Base-by-base conservation (phyloP, 257 asterid genomes). In the Petunia axillaris region DNA sequence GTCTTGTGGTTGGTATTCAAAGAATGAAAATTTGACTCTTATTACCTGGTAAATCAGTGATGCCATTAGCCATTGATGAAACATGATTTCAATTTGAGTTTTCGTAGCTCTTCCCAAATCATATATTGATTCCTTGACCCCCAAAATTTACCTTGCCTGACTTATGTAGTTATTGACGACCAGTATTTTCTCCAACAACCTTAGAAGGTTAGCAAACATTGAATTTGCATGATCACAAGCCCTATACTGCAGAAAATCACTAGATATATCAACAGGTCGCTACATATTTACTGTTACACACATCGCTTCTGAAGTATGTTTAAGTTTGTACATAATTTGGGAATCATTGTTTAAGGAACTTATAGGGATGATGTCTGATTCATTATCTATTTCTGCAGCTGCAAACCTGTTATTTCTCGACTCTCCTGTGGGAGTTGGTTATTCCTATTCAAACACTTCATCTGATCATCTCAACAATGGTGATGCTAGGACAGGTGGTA, bases 391-490 rank as follows among this genome's bases (percentile, higher is more conserved):
- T 80, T 54, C 76, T 87, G 88, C 96, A 94, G 99, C 70, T 82
- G 98, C 99, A 75, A 96, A 96, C 82, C 52, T 96, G 83, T 82
- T 96, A 83, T 96, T 94, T 86, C 77, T 94, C 77, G 99, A 96
- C 86, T 91, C 99, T 65, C 99, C 99, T 3, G 98, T 88, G 80
- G 99, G 98, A 70, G 99, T 96, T 81, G 99, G 99, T 44, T 96
- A 80, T 85, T 96, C 99, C 5, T 96, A 91, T 83, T 94, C 99
- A 64, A 96, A 94, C 87, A 89, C 93, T 79, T 90, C 98, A 50
- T 84, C 94, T 67, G 99, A 96, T 86, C 64, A 87, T 84, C 75
- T 57, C 70, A 90, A 77, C 91, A 92, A 92, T 81, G 99, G 99
- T 5, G 99, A 96, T 73, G 60, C 86, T 83, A 89, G 98, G 81